Conservation (phyloP, 495 filamentous ascomycete species). For the Penicillium desertorum region DNA sequence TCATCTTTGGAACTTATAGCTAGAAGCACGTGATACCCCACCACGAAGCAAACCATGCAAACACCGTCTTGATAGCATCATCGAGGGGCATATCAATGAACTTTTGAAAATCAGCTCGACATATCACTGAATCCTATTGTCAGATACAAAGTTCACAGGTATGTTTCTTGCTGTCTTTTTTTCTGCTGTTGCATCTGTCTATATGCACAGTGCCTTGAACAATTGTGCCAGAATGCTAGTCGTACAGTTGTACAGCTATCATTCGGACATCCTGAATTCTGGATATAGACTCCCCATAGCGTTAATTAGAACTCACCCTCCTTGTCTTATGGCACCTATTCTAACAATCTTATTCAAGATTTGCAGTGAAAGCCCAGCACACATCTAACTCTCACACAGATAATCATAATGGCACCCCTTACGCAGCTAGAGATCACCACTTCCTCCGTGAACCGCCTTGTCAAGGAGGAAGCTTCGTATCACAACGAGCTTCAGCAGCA, state of each 20-base stretch:
- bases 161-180: not conserved
- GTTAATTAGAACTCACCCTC: not conserved
- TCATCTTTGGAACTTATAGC: not conserved
- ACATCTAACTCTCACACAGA: not conserved
- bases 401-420: constrained; percentile 63
- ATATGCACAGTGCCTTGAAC: not conserved
- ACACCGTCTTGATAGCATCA: constrained; percentile 9
- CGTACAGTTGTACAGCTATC: not conserved
- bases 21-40: not conserved
- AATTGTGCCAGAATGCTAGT: not conserved
- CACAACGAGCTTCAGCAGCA: constrained; percentile 77
- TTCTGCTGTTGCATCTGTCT: no score
- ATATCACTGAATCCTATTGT: not conserved
- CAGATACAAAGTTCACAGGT: not conserved
- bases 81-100: constrained; percentile 12
- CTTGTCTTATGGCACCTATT: not conserved
- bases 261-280: not conserved
- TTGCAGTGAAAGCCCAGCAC: no score
- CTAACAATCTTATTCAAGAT: not conserved
- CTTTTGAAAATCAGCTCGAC: not conserved
- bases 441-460: constrained; percentile 70
- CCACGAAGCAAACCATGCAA: constrained; percentile 1
- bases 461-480: constrained; percentile 91
- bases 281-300: not conserved
- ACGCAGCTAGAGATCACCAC: constrained; percentile 71